Evolutionary conservation across 1,284 basidiomycete species (phyloP).

Genomic region (Cutaneotrichosporon sp.): DNA sequence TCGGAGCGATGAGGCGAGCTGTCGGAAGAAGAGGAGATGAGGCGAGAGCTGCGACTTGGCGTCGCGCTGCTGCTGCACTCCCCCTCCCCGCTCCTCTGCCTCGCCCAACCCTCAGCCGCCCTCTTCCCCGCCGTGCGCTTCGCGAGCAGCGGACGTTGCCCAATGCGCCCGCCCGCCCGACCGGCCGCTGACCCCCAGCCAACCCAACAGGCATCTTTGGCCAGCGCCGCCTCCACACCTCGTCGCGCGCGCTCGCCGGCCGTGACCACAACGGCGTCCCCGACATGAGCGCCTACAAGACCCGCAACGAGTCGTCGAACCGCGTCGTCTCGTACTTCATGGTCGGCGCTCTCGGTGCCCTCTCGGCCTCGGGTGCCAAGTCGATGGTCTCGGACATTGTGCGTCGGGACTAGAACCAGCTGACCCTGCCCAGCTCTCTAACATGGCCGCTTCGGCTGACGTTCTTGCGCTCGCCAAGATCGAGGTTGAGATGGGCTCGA

Average conservation of each 20-base stretch:
- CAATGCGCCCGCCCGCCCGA: neutral
- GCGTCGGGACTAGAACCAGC: too few species aligned
- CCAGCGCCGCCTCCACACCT: constrained; percentile 63
- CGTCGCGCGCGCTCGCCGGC: constrained; percentile 54
- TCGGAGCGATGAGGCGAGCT: neutral
- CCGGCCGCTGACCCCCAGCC: constrained; percentile 36
- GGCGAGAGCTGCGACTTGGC: neutral
- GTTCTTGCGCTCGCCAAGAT: constrained; percentile 98
- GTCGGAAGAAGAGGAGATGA: too few species aligned
- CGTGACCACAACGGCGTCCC: constrained; percentile 67
- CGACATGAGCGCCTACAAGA: constrained; percentile 82
- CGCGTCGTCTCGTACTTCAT: constrained; percentile 94
- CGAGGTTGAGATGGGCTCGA: constrained; percentile 85
- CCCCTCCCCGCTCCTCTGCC: too few species aligned
- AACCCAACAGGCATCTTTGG: constrained; percentile 59
- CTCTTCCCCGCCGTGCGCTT: too few species aligned
- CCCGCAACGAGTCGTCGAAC: constrained; percentile 68
- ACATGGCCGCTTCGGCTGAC: constrained; percentile 96
- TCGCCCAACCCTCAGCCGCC: too few species aligned
- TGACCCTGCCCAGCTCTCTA: too few species aligned
- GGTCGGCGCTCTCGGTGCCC: constrained; percentile 92
- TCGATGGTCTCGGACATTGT: constrained; percentile 92
- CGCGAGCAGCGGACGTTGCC: too few species aligned
- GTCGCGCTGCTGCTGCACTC: neutral
- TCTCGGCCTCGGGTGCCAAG: constrained; percentile 93